Percentiles rank a stretch among this genome's conserved stretches.
Evolutionary conservation across 176 grass and related monocot genomes (phyloP).

Genomic region (Carex littledalei): DNA sequence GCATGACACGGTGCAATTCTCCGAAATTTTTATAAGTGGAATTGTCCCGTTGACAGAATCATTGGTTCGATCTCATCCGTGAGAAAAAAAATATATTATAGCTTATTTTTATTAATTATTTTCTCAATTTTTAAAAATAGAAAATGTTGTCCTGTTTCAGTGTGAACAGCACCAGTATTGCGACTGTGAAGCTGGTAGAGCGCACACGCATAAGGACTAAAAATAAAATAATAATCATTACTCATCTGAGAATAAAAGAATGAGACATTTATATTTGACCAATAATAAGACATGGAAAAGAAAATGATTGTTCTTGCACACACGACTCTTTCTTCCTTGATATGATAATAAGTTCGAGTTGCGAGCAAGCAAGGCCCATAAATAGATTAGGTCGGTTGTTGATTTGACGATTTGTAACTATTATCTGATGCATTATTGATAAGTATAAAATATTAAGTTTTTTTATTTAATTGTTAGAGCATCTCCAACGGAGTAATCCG

Average conservation of each 20-base stretch:
- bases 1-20: too few species aligned
- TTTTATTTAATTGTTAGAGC: too few species aligned
- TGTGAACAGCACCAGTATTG: too few species aligned
- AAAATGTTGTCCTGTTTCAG: too few species aligned
- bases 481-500: too few species aligned
- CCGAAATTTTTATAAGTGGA: too few species aligned
- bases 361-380: background rate
- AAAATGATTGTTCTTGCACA: background rate
- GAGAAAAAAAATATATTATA: too few species aligned
- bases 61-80: too few species aligned
- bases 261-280: background rate
- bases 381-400: constrained; percentile 5
- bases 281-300: background rate
- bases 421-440: background rate
- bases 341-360: constrained; percentile 2
- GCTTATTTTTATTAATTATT: too few species aligned
- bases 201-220: background rate
- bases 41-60: too few species aligned
- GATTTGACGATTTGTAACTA: background rate
- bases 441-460: too few species aligned
- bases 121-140: too few species aligned
- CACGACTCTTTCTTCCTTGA: background rate
- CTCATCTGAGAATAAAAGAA: background rate
- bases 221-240: background rate
- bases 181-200: background rate